Conservation (phyloP, 306 rosid species). For the Begonia peltatifolia region DNA sequence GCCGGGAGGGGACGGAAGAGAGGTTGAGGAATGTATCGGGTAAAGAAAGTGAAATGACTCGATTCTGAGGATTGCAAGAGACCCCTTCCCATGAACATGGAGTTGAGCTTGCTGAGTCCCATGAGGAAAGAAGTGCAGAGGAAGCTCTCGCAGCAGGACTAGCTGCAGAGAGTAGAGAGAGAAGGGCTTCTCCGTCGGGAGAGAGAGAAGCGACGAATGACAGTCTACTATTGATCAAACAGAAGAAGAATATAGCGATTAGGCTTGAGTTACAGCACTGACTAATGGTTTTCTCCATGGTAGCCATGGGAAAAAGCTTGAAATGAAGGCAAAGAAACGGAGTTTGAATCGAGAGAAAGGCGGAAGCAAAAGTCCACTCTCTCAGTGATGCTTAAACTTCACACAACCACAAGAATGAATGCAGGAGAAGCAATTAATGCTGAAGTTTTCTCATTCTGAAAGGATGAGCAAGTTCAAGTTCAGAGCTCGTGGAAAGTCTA, state of each 20-base stretch:
- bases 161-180: constrained; percentile 44
- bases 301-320: constrained; percentile 13
- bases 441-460: not conserved
- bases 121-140: constrained; percentile 56
- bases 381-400: not conserved
- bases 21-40: constrained; percentile 75
- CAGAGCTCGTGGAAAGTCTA: not conserved
- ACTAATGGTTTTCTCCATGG: constrained; percentile 19
- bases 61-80: constrained; percentile 78
- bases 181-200: constrained; percentile 79
- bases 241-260: constrained; percentile 8
- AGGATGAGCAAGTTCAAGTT: not conserved
- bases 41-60: constrained; percentile 76
- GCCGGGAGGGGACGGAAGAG: constrained; percentile 53
- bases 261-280: not conserved
- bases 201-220: constrained; percentile 39
- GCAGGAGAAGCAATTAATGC: not conserved
- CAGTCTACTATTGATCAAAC: constrained; percentile 15
- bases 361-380: not conserved
- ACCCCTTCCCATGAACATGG: constrained; percentile 94
- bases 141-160: constrained; percentile 28
- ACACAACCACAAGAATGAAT: not conserved
- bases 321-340: constrained; percentile 4
- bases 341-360: constrained; percentile 13
- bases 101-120: constrained; percentile 67